Evolutionary conservation across 345 rosid genomes (phyloP).

Genomic region (Triadica sebifera): DNA sequence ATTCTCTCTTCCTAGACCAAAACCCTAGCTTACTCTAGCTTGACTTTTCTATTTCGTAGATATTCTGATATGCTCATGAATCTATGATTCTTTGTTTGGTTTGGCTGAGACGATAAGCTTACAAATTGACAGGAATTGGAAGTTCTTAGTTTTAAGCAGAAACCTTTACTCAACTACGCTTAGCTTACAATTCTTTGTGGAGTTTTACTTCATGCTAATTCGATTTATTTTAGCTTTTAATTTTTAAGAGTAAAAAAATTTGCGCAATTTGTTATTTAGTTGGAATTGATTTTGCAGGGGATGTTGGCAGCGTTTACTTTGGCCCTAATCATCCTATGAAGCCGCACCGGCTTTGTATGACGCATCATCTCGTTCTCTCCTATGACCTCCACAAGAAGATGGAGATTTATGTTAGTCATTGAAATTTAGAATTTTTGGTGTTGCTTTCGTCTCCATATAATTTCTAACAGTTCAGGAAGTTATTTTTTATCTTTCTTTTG

Average conservation of each 20-base stretch:
- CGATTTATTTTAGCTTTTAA: too few relatives aligned
- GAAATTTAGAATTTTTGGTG: background rate
- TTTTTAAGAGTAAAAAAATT: background rate
- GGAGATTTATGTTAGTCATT: conserved; percentile 74
- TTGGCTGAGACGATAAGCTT: background rate
- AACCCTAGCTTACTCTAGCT: conserved; percentile 12
- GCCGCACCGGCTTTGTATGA: conserved; percentile 96
- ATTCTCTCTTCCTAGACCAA: conserved; percentile 8
- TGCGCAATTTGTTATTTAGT: background rate
- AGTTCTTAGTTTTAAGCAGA: background rate
- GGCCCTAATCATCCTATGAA: conserved; percentile 99
- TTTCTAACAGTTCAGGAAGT: too few relatives aligned
- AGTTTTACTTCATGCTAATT: background rate
- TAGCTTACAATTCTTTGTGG: background rate
- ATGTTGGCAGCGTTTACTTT: conserved; percentile 90
- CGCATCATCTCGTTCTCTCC: conserved; percentile 93
- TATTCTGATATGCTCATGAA: background rate
- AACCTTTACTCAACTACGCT: background rate
- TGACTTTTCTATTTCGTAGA: background rate
- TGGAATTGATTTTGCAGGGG: conserved; percentile 51
- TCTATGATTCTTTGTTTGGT: background rate
- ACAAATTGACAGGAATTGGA: background rate
- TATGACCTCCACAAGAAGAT: conserved; percentile 91
- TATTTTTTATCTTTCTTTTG: conserved; percentile 13
- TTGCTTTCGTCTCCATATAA: background rate